phyloP scores from a whole-genome alignment of 176 grass and related monocot species.

The Musa beccarii region DNA sequence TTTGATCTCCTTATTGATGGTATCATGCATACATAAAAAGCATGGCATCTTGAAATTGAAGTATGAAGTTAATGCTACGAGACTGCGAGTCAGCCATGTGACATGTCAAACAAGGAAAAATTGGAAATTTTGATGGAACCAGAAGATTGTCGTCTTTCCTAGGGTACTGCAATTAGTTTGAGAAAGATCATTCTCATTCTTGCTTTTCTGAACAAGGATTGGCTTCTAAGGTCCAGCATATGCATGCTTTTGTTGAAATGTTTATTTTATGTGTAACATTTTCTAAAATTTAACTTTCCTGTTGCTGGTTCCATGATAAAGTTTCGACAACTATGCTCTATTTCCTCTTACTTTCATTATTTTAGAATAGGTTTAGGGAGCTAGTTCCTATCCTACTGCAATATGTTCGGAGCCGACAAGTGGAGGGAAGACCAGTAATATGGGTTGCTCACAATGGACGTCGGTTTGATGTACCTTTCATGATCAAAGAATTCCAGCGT shows the following conservation, averaged over 20 bases:
- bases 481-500: slow-evolving; percentile 52
- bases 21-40: not conserved
- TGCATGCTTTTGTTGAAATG: not conserved
- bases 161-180: too few species aligned
- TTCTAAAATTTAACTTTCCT: not conserved
- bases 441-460: slow-evolving; percentile 77
- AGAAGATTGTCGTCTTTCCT: too few species aligned
- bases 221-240: not conserved
- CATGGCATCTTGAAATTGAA: not conserved
- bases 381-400: slow-evolving; percentile 47
- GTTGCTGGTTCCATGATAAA: too few species aligned
- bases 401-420: slow-evolving; percentile 66
- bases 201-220: not conserved
- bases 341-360: slow-evolving; percentile 13
- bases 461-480: slow-evolving; percentile 70
- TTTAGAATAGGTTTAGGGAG: slow-evolving; percentile 47
- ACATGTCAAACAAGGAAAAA: not conserved
- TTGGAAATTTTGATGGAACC: too few species aligned
- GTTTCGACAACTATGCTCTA: not conserved
- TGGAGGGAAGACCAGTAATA: slow-evolving; percentile 51
- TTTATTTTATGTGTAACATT: not conserved
- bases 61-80: not conserved
- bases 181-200: not conserved
- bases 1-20: not conserved
- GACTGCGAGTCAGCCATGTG: not conserved